Conservation (phyloP, 2,329 filamentous ascomycete species). For the Colletotrichum godetiae region DNA sequence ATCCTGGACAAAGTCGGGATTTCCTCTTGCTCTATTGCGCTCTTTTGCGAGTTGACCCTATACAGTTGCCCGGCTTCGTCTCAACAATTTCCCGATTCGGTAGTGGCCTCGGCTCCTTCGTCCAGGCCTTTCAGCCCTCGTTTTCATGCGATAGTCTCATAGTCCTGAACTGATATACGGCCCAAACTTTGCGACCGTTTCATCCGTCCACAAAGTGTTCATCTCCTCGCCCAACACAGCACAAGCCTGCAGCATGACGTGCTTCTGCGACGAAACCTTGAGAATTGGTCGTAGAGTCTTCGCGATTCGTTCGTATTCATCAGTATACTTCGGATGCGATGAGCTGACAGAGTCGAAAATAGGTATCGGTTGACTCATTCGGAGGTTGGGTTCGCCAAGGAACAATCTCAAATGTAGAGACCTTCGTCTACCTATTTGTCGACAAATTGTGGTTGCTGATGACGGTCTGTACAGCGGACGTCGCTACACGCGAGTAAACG, state of each 20-base stretch:
- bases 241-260: slow-evolving; percentile 15
- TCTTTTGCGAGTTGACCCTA: not conserved
- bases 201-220: slow-evolving; percentile 28
- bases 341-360: slow-evolving; percentile 23
- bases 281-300: not conserved
- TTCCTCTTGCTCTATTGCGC: not conserved
- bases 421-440: not conserved
- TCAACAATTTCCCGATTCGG: slow-evolving; percentile 10
- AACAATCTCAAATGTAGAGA: not conserved
- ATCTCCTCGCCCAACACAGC: slow-evolving; percentile 25
- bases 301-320: not conserved
- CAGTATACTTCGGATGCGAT: slow-evolving; percentile 7
- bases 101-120: not conserved
- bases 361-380: not conserved
- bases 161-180: slow-evolving; percentile 20
- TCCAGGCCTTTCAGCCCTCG: not conserved
- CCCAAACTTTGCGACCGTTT: slow-evolving; percentile 23
- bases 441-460: not conserved
- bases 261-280: slow-evolving; percentile 18
- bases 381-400: not conserved
- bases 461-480: not conserved
- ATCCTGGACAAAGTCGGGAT: slow-evolving; percentile 8
- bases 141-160: slow-evolving; percentile 13
- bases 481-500: not conserved
- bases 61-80: slow-evolving; percentile 8